These are phyloP conservation scores for Penicillium flavigenum DNA, from an alignment of 495 filamentous ascomycete species.

Conservation along the genomic window DNA sequence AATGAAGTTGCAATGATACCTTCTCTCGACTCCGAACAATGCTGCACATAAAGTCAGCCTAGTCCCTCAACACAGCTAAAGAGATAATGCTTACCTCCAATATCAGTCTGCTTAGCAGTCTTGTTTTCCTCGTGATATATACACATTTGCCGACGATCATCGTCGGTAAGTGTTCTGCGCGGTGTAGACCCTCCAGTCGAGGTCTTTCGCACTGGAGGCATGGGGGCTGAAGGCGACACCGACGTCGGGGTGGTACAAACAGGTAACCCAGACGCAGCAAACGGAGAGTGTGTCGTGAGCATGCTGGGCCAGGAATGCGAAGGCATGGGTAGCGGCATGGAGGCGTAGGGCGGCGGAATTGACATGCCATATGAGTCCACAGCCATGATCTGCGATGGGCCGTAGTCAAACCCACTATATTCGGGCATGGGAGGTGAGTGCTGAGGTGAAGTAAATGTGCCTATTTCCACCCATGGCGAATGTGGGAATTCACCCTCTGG, in stretches of 20 bases:
- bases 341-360: conserved; percentile 48
- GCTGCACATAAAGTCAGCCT: conserved; percentile 49
- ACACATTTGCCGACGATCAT: conserved; percentile 90
- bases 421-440: conserved; percentile 47
- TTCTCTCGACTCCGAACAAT: conserved; percentile 96
- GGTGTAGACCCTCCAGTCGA: conserved; percentile 63
- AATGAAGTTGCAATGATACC: conserved; percentile 54
- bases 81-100: conserved; percentile 66
- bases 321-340: conserved; percentile 63
- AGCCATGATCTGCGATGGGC: conserved; percentile 35
- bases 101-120: conserved; percentile 95
- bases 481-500: conserved; percentile 50
- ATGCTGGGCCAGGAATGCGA: conserved; percentile 70
- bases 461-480: conserved; percentile 55
- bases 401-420: conserved; percentile 45
- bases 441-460: conserved; percentile 44
- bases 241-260: conserved; percentile 59
- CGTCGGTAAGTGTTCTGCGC: conserved; percentile 88
- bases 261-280: conserved; percentile 34
- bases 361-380: conserved; percentile 46
- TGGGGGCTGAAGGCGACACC: conserved; percentile 46
- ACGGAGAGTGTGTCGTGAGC: conserved; percentile 48
- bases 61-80: conserved; percentile 19
- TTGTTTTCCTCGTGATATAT: conserved; percentile 93
- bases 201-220: conserved; percentile 51